phyloP scores from a whole-genome alignment of 805 yeast genomes.

The Schwanniomyces yamadae region DNA sequence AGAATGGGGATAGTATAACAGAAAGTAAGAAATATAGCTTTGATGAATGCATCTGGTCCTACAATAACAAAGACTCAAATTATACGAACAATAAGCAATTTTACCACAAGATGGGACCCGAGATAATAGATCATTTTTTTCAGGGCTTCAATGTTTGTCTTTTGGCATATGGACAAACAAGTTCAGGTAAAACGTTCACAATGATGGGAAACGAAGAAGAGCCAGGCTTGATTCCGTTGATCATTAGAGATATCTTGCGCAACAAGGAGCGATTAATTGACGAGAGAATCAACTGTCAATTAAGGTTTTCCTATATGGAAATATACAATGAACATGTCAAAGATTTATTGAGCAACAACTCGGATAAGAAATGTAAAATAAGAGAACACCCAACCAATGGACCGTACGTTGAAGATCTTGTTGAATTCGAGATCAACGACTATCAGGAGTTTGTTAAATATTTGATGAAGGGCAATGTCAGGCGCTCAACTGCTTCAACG shows the following conservation, averaged over 20 bases:
- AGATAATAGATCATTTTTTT: constrained; percentile 50
- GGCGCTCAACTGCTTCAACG: constrained; percentile 71
- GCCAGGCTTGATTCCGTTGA: constrained; percentile 37
- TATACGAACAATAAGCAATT: constrained; percentile 50
- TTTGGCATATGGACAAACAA: constrained; percentile 44
- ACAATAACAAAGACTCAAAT: constrained; percentile 25
- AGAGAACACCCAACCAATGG: constrained; percentile 67
- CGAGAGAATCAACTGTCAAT: constrained; percentile 37
- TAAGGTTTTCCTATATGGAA: constrained; percentile 63
- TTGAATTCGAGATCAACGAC: constrained; percentile 50
- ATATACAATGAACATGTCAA: constrained; percentile 75
- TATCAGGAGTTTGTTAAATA: constrained; percentile 48
- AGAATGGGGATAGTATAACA: not conserved
- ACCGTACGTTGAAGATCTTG: constrained; percentile 69
- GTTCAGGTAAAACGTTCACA: constrained; percentile 42
- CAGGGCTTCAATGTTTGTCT: constrained; percentile 44
- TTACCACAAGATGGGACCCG: constrained; percentile 56
- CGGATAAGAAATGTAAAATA: constrained; percentile 41
- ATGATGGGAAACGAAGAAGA: constrained; percentile 41
- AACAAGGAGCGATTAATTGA: constrained; percentile 36
- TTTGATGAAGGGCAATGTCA: constrained; percentile 50
- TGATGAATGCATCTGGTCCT: constrained; percentile 53
- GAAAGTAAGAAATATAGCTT: constrained; percentile 39
- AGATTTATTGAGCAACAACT: constrained; percentile 48
- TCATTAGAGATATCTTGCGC: constrained; percentile 54